Percentiles rank a stretch among this genome's conserved stretches.
These are phyloP conservation scores for Hypholoma sublateritium DNA, from an alignment of 768 basidiomycete species.

Conservation along the genomic window DNA sequence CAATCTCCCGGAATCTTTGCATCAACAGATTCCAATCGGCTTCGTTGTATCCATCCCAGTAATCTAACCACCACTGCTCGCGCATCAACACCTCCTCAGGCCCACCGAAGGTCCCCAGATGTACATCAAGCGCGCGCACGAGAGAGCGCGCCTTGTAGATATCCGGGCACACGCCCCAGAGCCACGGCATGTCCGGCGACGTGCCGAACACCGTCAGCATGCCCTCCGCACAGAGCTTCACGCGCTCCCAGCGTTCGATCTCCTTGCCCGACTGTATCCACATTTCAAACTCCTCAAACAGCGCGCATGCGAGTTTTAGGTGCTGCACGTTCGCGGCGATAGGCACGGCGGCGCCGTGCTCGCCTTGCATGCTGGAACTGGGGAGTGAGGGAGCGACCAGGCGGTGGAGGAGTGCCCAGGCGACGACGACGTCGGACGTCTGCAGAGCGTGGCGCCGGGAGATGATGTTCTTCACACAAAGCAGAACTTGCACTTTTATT, in stretches of 20 bases:
- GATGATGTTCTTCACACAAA: constrained; percentile 26
- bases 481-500: constrained; percentile 24
- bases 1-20: constrained; percentile 12
- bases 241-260: constrained; percentile 25
- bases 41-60: constrained; percentile 23
- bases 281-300: constrained; percentile 25
- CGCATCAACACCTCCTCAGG: constrained; percentile 15
- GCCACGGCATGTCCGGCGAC: constrained; percentile 12
- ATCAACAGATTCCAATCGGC: constrained; percentile 21
- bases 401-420: constrained; percentile 28
- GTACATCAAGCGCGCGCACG: constrained; percentile 13
- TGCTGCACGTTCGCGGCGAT: constrained; percentile 15
- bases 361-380: background rate
- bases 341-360: constrained; percentile 7
- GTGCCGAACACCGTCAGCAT: constrained; percentile 28
- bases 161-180: constrained; percentile 18
- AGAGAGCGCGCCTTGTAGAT: constrained; percentile 20
- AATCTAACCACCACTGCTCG: constrained; percentile 25
- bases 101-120: constrained; percentile 19
- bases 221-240: constrained; percentile 29
- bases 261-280: constrained; percentile 24
- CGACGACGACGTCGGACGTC: constrained; percentile 26
- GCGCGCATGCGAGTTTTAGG: constrained; percentile 21
- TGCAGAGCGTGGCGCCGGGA: constrained; percentile 18
- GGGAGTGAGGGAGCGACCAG: constrained; percentile 20